phyloP scores from a whole-genome alignment of 1,284 basidiomycete species.

The Calocybe gambosa region DNA sequence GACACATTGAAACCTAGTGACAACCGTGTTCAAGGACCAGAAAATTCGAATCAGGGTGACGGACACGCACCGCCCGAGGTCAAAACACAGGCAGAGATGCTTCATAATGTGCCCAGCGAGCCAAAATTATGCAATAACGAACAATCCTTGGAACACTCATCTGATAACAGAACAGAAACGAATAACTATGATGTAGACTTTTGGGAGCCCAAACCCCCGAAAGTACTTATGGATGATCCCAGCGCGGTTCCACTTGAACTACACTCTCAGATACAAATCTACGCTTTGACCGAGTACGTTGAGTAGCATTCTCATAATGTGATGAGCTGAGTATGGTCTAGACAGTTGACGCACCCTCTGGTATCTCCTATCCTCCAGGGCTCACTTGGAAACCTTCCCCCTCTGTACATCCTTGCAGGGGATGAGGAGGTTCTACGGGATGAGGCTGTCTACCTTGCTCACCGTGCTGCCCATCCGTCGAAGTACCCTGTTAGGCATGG shows the following conservation, averaged over 20 bases:
- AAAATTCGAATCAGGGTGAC: slow-evolving; percentile 15
- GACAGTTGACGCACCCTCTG: slow-evolving; percentile 75
- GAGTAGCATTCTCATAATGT: not conserved
- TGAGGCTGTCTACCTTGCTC: slow-evolving; percentile 78
- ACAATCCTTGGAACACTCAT: not conserved
- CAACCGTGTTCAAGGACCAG: slow-evolving; percentile 22
- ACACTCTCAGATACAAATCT: slow-evolving; percentile 72
- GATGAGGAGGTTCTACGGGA: slow-evolving; percentile 79
- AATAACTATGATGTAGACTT: slow-evolving; percentile 29
- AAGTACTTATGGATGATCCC: slow-evolving; percentile 51
- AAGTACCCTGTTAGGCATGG: slow-evolving; percentile 62
- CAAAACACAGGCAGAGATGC: slow-evolving; percentile 34
- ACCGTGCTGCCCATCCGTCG: slow-evolving; percentile 76
- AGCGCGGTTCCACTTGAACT: slow-evolving; percentile 42
- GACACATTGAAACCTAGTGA: slow-evolving; percentile 39
- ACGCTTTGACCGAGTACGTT: slow-evolving; percentile 69
- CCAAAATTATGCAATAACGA: not conserved
- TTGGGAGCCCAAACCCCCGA: slow-evolving; percentile 54
- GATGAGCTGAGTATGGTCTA: slow-evolving; percentile 20
- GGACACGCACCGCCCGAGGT: slow-evolving; percentile 9
- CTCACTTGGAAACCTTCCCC: slow-evolving; percentile 79
- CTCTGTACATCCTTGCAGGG: slow-evolving; percentile 74
- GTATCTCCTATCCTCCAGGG: slow-evolving; percentile 74
- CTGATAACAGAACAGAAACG: not conserved
- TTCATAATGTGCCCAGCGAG: slow-evolving; percentile 9